A percentile compares a stretch with the other conserved stretches of the same genome.
phyloP scores from a whole-genome alignment of 768 basidiomycete genomes.

The Russula brevipes region DNA sequence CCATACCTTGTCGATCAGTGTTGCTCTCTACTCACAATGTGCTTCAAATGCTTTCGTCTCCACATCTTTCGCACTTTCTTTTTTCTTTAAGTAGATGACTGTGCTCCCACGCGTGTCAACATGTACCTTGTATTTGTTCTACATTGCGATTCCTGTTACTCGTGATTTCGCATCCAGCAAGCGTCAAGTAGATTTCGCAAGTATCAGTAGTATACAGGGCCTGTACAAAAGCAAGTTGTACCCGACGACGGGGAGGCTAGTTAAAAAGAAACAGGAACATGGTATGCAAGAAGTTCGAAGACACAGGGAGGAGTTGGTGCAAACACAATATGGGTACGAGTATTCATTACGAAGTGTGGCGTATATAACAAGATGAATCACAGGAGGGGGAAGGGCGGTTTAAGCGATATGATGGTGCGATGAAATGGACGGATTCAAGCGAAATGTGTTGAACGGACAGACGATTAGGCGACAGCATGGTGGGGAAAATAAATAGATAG shows the following conservation, averaged over 20 bases:
- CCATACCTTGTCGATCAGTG: background rate
- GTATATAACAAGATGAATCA: conserved; percentile 25
- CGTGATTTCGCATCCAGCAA: conserved; percentile 17
- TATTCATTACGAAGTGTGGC: conserved; percentile 27
- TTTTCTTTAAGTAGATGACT: conserved; percentile 9
- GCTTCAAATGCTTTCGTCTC: conserved; percentile 15
- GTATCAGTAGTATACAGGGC: conserved; percentile 30
- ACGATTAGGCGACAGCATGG: conserved; percentile 21
- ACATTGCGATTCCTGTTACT: background rate
- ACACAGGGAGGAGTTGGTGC: conserved; percentile 25
- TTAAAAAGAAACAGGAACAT: conserved; percentile 26
- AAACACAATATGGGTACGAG: conserved; percentile 27
- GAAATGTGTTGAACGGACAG: conserved; percentile 21
- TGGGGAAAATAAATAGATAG: conserved; percentile 22
- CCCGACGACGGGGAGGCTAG: conserved; percentile 31
- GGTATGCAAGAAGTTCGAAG: conserved; percentile 31
- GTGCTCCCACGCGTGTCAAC: conserved; percentile 13
- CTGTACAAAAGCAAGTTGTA: conserved; percentile 29
- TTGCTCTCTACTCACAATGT: background rate
- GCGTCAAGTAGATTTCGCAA: conserved; percentile 23
- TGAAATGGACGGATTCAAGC: conserved; percentile 19
- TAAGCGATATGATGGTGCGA: conserved; percentile 23
- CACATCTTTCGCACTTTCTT: conserved; percentile 7
- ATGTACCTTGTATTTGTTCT: conserved; percentile 23
- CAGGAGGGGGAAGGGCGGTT: conserved; percentile 11